phyloP scores from a whole-genome alignment of 306 rosid species.

The Fragaria iinumae region DNA sequence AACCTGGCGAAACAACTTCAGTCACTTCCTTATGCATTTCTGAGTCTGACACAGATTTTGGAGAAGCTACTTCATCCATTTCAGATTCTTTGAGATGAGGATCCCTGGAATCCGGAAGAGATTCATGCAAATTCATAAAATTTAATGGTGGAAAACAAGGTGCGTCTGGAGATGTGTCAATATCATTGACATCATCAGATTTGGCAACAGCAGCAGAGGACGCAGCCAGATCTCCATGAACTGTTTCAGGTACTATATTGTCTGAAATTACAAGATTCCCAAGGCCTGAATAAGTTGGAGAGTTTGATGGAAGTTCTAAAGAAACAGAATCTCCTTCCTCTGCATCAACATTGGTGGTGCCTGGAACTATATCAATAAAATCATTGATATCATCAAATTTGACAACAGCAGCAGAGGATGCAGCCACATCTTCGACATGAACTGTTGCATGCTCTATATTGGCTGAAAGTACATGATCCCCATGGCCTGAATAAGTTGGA shows the following conservation, averaged over 20 bases:
- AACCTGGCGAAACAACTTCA: slow-evolving; percentile 34
- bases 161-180: slow-evolving; percentile 32
- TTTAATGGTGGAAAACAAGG: slow-evolving; percentile 37
- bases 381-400: slow-evolving; percentile 23
- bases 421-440: slow-evolving; percentile 16
- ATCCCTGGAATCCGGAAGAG: slow-evolving; percentile 32
- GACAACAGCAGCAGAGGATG: slow-evolving; percentile 12
- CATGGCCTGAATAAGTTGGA: slow-evolving; percentile 26
- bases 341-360: slow-evolving; percentile 29
- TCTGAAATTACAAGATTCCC: slow-evolving; percentile 31
- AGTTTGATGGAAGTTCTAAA: slow-evolving; percentile 28
- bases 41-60: slow-evolving; percentile 31
- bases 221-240: slow-evolving; percentile 11
- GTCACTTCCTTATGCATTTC: slow-evolving; percentile 29
- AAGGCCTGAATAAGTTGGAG: slow-evolving; percentile 25
- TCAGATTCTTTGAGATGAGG: slow-evolving; percentile 33
- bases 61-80: slow-evolving; percentile 39
- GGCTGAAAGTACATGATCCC: slow-evolving; percentile 30
- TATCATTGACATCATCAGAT: slow-evolving; percentile 26
- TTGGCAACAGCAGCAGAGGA: slow-evolving; percentile 14
- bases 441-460: slow-evolving; percentile 20
- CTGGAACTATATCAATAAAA: background rate
- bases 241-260: slow-evolving; percentile 19
- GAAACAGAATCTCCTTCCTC: slow-evolving; percentile 32
- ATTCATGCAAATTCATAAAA: slow-evolving; percentile 28